Base-by-base conservation (phyloP, 345 rosid species). In the Eucalyptus sp. region DNA sequence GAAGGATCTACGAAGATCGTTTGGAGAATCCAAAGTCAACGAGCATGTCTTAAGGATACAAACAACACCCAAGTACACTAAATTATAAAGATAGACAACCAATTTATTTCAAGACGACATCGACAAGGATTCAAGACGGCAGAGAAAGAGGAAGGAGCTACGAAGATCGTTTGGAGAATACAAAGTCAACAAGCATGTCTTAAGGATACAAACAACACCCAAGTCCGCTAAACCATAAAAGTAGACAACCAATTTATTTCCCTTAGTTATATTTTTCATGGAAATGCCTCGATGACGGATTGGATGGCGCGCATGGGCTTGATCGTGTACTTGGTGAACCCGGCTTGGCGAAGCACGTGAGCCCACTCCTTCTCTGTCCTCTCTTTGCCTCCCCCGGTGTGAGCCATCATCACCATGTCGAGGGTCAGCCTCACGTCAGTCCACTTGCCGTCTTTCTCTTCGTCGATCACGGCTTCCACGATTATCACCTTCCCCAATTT, bases 401-500 rank as follows among this genome's bases (percentile, higher is more conserved):
- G 96, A 87, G 95, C 94, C 97, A 96, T 94, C 99, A 95, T 95
- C 89, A 84, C 93, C 98, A 97, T 94, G 90, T 96, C 99, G 7
- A 95, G 89, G 93, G 91, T 89, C 90, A 96, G 62, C 90, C 94
- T 94, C 52, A 91, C 94, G 1, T 54, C 90, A 43, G 89, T 93
- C 18, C 93, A 86, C 18, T 94, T 92, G 10, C 88, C 90, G 44
- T 79, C 88, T 15, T 92, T 89, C 24, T 88, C 91, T 66, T 95
- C 94, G 4, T 92, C 93, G 3, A 95, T 88, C 89, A 95, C 95
- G 0, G 89, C 90, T 11, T 95, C 98, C 20, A 92, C 93, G 27
- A 97, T 94, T 66, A 96, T 88, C 46, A 96, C 96, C 93, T 95
- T 96, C 56, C 97, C 96, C 5, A 25, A 92, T 60, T 89, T 92